Evolutionary conservation across 306 rosid species (phyloP), one percentile per base, ranked within the genome.

Genomic region (Dryas alaskensis): DNA sequence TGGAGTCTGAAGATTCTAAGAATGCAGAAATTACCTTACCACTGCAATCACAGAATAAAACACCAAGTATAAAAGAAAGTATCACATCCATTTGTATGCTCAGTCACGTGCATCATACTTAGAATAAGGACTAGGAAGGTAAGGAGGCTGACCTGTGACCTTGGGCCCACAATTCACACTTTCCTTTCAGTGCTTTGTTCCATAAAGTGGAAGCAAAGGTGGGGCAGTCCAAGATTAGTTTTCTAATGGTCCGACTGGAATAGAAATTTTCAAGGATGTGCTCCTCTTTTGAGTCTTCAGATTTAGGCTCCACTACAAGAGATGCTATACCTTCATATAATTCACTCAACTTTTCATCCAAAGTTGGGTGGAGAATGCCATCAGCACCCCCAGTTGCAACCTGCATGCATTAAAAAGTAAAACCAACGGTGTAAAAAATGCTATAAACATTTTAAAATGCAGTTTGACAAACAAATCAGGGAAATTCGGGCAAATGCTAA

Each of bases 181-280:
- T 92, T 74, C 97, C 97, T 78, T 87, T 69, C 65, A 92, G 73
- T 69, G 97, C 97, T 73, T 83, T 81, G 62, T 78, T 81, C 99
- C 99, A 94, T 25, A 94, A 66, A 75, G 86, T 83, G 82, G 90
- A 72, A 73, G 99, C 95, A 64, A 94, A 91, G 48, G 86, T 48
- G 48, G 97, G 95, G 82, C 94, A 86, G 74, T 92, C 93, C 87
- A 92, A 75, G 77, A 89, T 80, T 53, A 94, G 84, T 81, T 86
- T 94, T 83, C 96, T 87, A 81, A 94, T 83, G 45, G 90, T 88
- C 78, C 99, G 86, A 81, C 90, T 92, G 61, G 99, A 89, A 83
- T 87, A 91, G 75, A 89, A 94, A 77, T 92, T 94, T 82, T 88
- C 94, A 22, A 94, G 85, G 65, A 94, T 78, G 65, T 89, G 99